A percentile compares a stretch with the other conserved stretches of the same genome.
These are phyloP conservation scores for Begonia peltatifolia DNA, from an alignment of 306 rosid species.

Conservation along the genomic window DNA sequence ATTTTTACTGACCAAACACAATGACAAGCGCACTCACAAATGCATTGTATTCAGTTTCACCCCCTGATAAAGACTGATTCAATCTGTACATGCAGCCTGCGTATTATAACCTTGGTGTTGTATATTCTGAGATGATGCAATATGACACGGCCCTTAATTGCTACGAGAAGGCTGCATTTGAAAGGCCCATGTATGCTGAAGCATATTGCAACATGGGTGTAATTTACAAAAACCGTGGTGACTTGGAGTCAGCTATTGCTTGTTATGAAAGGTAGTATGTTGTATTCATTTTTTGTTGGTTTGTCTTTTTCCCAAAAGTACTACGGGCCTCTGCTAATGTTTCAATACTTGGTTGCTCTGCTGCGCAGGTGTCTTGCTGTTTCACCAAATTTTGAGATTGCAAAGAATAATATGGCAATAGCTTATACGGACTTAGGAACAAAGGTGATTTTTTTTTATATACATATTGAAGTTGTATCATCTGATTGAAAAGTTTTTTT, in stretches of 20 bases:
- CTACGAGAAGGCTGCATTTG: constrained; percentile 93
- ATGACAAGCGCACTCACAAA: neutral
- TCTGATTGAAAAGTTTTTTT: neutral
- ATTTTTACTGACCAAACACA: neutral
- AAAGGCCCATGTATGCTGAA: constrained; percentile 98
- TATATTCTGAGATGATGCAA: constrained; percentile 98
- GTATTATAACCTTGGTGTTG: constrained; percentile 95
- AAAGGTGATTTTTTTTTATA: constrained; percentile 32
- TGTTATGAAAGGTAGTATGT: constrained; percentile 85
- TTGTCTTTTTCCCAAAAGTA: neutral
- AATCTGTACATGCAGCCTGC: constrained; percentile 62
- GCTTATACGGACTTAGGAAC: constrained; percentile 99
- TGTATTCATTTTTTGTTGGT: neutral
- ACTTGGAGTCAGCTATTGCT: constrained; percentile 88
- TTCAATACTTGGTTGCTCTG: constrained; percentile 13
- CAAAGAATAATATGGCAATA: constrained; percentile 98
- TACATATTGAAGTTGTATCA: constrained; percentile 1
- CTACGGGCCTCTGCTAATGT: neutral
- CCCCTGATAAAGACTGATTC: constrained; percentile 8
- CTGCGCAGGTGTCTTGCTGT: constrained; percentile 83
- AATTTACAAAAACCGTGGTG: constrained; percentile 87
- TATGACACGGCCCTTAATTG: constrained; percentile 81
- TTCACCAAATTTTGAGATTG: constrained; percentile 97
- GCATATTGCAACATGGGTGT: constrained; percentile 99
- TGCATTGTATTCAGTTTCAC: neutral